These are phyloP conservation scores for Aegilops speltoides DNA, from an alignment of 176 grass and related monocot genomes.

Conservation along the genomic window DNA sequence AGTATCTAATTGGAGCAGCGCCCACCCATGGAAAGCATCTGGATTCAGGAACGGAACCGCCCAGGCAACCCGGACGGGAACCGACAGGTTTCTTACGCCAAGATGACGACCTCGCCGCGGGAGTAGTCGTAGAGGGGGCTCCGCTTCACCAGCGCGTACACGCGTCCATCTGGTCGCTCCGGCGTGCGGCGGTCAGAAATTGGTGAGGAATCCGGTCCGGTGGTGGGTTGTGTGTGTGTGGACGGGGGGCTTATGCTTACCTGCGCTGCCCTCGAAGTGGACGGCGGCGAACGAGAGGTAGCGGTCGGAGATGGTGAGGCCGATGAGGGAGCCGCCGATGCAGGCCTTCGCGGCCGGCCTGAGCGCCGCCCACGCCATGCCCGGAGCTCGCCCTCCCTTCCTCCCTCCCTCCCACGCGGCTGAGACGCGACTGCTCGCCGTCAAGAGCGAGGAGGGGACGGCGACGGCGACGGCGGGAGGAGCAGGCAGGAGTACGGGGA, in stretches of 20 bases:
- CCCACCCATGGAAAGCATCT: too few relatives aligned
- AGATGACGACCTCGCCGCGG: constrained; percentile 58
- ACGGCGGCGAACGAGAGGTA: constrained; percentile 36
- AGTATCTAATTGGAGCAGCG: too few relatives aligned
- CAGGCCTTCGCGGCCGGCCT: constrained; percentile 10
- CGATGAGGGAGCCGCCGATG: constrained; percentile 30
- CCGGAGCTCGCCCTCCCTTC: too few relatives aligned
- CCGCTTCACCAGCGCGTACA: constrained; percentile 31
- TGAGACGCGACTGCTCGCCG: too few relatives aligned
- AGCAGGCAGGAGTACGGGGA: too few relatives aligned
- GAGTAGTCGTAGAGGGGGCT: constrained; percentile 61
- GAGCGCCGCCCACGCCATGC: constrained; percentile 39
- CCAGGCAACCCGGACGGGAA: too few relatives aligned
- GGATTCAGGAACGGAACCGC: too few relatives aligned
- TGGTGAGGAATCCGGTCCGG: too few relatives aligned
- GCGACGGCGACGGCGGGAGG: too few relatives aligned
- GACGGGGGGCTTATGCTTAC: neutral
- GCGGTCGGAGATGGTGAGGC: constrained; percentile 47
- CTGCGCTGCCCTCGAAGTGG: constrained; percentile 12
- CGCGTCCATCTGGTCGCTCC: constrained; percentile 10
- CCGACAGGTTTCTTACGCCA: constrained; percentile 39
- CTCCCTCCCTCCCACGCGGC: too few relatives aligned
- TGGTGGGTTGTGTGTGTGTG: too few relatives aligned
- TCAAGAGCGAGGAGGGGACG: too few relatives aligned
- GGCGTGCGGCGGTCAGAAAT: neutral